These are phyloP conservation scores for Claviceps pusilla DNA, from an alignment of 2,329 filamentous ascomycete species.

Conservation along the genomic window DNA sequence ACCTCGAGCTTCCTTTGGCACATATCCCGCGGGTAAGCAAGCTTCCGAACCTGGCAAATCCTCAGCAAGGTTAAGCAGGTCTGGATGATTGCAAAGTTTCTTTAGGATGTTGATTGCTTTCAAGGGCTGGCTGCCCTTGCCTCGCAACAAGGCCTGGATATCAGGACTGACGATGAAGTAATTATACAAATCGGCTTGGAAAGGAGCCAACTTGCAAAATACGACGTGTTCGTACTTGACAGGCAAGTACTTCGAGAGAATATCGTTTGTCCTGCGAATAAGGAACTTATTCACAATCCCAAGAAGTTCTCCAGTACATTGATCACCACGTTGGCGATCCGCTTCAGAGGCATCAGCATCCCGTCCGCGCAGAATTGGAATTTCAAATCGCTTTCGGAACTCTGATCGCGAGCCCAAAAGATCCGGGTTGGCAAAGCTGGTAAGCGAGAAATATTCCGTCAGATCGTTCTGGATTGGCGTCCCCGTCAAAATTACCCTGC, in stretches of 20 bases:
- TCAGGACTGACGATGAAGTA: slow-evolving; percentile 93
- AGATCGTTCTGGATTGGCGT: slow-evolving; percentile 97
- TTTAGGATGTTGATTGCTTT: slow-evolving; percentile 96
- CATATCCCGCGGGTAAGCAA: slow-evolving; percentile 71
- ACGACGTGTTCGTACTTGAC: slow-evolving; percentile 99
- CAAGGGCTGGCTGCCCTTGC: slow-evolving; percentile 87
- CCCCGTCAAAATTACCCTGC: slow-evolving; percentile 86
- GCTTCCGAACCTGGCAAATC: slow-evolving; percentile 80
- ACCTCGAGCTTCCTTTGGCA: slow-evolving; percentile 73
- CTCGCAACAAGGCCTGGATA: slow-evolving; percentile 78
- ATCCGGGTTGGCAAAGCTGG: slow-evolving; percentile 92
- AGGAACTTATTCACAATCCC: slow-evolving; percentile 93
- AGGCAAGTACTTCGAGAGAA: slow-evolving; percentile 90
- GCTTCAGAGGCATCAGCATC: slow-evolving; percentile 78
- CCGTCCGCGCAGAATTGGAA: slow-evolving; percentile 80
- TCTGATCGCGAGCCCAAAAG: slow-evolving; percentile 78
- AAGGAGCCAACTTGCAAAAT: slow-evolving; percentile 86
- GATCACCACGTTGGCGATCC: slow-evolving; percentile 69
- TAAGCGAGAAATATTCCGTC: slow-evolving; percentile 91
- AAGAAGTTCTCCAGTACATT: slow-evolving; percentile 67
- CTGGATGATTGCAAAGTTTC: slow-evolving; percentile 96
- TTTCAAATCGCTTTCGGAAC: slow-evolving; percentile 85
- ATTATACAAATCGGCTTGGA: slow-evolving; percentile 88
- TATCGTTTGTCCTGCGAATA: slow-evolving; percentile 93
- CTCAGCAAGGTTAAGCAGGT: slow-evolving; percentile 66